These are phyloP conservation scores for Vigna hirtella DNA, from an alignment of 306 rosid species.

Conservation along the genomic window DNA sequence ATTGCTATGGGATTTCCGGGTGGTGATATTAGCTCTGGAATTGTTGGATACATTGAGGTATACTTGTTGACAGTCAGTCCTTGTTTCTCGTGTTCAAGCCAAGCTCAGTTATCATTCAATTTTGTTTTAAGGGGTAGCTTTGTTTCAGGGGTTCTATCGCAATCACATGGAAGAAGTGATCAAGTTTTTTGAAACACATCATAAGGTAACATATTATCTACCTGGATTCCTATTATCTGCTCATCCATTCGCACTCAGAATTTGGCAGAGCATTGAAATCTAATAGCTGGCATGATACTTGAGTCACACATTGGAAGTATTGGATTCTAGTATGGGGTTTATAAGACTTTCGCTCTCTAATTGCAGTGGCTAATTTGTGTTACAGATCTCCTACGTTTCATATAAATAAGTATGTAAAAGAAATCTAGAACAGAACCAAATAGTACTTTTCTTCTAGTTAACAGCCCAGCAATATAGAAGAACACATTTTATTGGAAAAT, in stretches of 20 bases:
- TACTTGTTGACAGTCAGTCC: slow-evolving; percentile 6
- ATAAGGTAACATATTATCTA: slow-evolving; percentile 64
- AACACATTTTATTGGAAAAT: slow-evolving; percentile 30
- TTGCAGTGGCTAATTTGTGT: background rate
- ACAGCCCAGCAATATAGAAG: slow-evolving; percentile 29
- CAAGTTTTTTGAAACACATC: slow-evolving; percentile 82
- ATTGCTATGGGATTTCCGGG: slow-evolving; percentile 97
- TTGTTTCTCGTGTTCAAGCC: slow-evolving; percentile 41
- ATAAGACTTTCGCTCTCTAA: background rate
- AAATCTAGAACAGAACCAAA: slow-evolving; percentile 19
- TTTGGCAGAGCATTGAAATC: background rate
- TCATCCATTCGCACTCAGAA: slow-evolving; percentile 8
- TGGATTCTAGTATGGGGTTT: background rate
- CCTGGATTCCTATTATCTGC: slow-evolving; percentile 22
- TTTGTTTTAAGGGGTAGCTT: slow-evolving; percentile 44
- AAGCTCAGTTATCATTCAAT: slow-evolving; percentile 40
- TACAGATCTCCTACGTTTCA: background rate
- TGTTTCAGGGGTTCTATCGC: slow-evolving; percentile 89
- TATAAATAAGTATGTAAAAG: background rate
- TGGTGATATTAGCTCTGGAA: slow-evolving; percentile 89
- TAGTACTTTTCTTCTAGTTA: slow-evolving; percentile 13
- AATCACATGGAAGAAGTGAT: slow-evolving; percentile 98
- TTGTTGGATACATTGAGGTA: slow-evolving; percentile 93
- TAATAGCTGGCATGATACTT: background rate
- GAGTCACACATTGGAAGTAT: background rate